These are phyloP conservation scores for Aspergillus latus DNA, from an alignment of 2,329 filamentous ascomycete species.

Conservation along the genomic window DNA sequence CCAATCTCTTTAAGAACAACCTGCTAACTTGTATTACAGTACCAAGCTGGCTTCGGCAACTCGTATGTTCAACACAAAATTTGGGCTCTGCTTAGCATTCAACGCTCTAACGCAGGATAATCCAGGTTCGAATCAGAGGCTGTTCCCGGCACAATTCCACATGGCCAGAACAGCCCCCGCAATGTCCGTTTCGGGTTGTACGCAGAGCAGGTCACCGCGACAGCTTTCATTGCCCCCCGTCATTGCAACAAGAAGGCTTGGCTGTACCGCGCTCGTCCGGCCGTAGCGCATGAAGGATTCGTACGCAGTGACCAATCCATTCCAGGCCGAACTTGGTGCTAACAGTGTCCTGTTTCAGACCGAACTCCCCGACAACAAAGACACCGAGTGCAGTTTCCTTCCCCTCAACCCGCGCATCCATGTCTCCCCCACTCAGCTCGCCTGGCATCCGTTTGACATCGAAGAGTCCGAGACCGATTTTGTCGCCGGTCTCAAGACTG, in stretches of 20 bases:
- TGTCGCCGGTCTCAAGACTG: slow-evolving; percentile 54
- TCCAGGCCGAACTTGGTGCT: not conserved
- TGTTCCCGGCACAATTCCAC: slow-evolving; percentile 40
- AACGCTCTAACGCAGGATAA: slow-evolving; percentile 29
- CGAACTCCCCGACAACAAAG: slow-evolving; percentile 45
- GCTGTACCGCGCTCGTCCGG: slow-evolving; percentile 59
- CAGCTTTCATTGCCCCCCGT: slow-evolving; percentile 59
- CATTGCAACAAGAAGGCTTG: slow-evolving; percentile 59
- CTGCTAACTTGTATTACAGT: slow-evolving; percentile 34
- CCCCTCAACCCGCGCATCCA: slow-evolving; percentile 54
- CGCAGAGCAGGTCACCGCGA: slow-evolving; percentile 55
- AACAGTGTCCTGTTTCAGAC: slow-evolving; percentile 34
- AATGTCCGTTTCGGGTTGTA: slow-evolving; percentile 39
- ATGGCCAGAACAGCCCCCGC: slow-evolving; percentile 40
- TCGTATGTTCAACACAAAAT: slow-evolving; percentile 29
- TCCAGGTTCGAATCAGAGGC: slow-evolving; percentile 38
- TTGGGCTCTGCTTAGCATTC: slow-evolving; percentile 16
- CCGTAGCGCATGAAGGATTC: slow-evolving; percentile 57
- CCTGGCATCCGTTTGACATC: slow-evolving; percentile 59
- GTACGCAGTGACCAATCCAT: slow-evolving; percentile 21
- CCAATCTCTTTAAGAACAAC: not conserved
- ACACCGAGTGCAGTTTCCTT: slow-evolving; percentile 36
- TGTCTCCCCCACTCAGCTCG: slow-evolving; percentile 56
- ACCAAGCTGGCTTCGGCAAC: slow-evolving; percentile 60
- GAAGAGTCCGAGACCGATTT: slow-evolving; percentile 53